phyloP scores from a whole-genome alignment of 208 protist genomes.

The Crithidia bombi region DNA sequence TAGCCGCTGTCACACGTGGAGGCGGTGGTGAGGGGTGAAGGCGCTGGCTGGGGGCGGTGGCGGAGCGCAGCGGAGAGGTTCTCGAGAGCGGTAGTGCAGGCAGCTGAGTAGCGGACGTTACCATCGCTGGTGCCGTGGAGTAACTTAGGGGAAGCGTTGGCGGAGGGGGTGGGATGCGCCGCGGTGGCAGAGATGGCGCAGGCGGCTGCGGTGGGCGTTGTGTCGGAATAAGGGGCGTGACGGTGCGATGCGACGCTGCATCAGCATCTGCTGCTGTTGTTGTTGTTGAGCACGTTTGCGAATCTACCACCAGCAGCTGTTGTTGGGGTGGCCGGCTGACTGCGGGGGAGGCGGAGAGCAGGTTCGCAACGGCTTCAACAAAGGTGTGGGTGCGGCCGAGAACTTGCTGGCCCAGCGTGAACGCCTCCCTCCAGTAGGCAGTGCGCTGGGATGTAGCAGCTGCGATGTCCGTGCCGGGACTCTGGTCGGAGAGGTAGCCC shows the following conservation, averaged over 20 bases:
- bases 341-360: background rate
- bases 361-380: background rate
- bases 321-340: background rate
- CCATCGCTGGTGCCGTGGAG: background rate
- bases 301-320: background rate
- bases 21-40: background rate
- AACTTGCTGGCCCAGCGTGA: constrained; percentile 7
- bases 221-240: constrained; percentile 3
- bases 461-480: background rate
- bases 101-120: background rate
- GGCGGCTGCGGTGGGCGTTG: background rate
- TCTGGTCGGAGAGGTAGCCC: background rate
- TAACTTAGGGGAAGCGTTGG: background rate
- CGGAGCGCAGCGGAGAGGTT: background rate
- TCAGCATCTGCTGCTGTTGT: background rate
- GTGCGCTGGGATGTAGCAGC: background rate
- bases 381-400: constrained; percentile 24
- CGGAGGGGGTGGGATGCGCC: background rate
- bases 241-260: background rate
- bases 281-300: background rate
- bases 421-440: constrained; percentile 17
- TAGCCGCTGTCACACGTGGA: background rate
- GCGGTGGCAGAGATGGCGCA: background rate
- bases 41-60: background rate
- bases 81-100: too few relatives aligned